phyloP scores from a whole-genome alignment of 768 basidiomycete genomes.

The Mycena venus region DNA sequence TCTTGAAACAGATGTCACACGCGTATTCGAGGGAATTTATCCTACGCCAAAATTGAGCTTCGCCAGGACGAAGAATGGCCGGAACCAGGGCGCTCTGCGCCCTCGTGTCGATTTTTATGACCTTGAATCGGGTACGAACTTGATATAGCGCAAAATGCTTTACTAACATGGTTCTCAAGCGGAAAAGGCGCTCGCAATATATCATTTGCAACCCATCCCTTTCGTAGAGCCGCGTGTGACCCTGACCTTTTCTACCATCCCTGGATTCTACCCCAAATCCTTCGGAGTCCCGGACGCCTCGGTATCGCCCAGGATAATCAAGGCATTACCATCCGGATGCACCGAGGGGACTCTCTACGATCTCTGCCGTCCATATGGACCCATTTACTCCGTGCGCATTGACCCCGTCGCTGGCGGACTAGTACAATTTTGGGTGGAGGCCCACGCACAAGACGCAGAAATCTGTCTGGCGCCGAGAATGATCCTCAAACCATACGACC shows the following conservation, averaged over 20 bases:
- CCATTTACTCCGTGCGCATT: background rate
- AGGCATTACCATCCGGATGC: background rate
- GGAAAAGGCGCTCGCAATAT: background rate
- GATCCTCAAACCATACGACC: conserved; percentile 26
- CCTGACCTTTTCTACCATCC: background rate
- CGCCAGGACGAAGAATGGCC: background rate
- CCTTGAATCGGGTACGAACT: background rate
- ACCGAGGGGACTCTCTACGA: background rate
- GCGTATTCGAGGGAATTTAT: background rate
- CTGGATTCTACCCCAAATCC: background rate
- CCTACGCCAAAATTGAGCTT: background rate
- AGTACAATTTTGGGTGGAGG: conserved; percentile 28
- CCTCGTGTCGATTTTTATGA: background rate
- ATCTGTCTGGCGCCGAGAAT: background rate
- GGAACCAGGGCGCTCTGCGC: background rate
- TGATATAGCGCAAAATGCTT: background rate
- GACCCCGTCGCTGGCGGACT: background rate
- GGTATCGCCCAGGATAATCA: background rate
- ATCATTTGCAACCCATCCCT: background rate
- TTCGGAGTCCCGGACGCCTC: background rate
- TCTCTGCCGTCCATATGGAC: background rate
- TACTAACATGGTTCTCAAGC: background rate
- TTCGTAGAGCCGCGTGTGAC: background rate
- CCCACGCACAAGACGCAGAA: conserved; percentile 29
- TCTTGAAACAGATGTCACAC: background rate